Evolutionary conservation across 1,139 yeast species (phyloP).

Genomic region (Blastobotrys capitulatus): DNA sequence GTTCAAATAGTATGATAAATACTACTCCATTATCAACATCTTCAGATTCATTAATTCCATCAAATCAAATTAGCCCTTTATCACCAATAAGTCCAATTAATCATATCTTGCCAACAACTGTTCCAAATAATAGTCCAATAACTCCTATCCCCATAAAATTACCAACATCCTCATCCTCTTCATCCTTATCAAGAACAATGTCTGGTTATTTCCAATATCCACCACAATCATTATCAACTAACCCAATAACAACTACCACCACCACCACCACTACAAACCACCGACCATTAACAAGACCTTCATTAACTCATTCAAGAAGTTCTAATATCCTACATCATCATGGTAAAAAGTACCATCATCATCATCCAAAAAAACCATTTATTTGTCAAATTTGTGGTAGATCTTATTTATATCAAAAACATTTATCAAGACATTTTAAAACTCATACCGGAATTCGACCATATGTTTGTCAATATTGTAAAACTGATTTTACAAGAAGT

Average conservation of each 20-base stretch:
- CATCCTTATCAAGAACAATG: background rate
- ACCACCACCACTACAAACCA: background rate
- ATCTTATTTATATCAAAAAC: conserved; percentile 6
- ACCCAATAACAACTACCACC: background rate
- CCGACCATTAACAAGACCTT: too few species aligned
- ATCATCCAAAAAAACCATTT: background rate
- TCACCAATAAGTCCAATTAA: background rate
- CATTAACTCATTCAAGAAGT: too few species aligned
- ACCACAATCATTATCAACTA: background rate
- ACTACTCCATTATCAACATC: too few species aligned
- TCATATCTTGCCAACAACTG: background rate
- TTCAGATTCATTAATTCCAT: too few species aligned
- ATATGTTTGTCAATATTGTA: conserved; percentile 5
- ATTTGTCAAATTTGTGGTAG: conserved; percentile 1
- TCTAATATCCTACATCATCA: too few species aligned
- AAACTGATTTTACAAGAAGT: conserved; percentile 7
- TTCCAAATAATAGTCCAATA: background rate
- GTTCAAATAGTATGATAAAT: too few species aligned
- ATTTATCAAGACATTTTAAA: conserved; percentile 9
- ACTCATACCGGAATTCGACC: conserved; percentile 10
- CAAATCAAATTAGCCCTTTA: too few species aligned
- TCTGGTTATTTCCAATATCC: background rate
- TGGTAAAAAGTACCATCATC: too few species aligned
- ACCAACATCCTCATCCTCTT: background rate
- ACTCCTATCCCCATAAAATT: background rate